Conservation (phyloP, 2,329 filamentous ascomycete species). For the Alternaria hordeiaustralica region DNA sequence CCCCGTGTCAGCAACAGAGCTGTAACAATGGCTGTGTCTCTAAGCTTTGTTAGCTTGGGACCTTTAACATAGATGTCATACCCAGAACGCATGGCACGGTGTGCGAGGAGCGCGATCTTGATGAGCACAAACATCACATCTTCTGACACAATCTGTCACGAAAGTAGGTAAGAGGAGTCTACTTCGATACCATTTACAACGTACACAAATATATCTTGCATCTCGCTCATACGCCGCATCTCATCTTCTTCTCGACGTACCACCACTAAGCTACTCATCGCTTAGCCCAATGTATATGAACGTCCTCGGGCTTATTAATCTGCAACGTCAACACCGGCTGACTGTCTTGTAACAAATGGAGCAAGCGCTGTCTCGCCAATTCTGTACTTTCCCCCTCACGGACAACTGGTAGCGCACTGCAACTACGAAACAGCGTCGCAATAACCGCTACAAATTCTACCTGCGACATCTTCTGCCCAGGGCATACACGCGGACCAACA, state of each 20-base stretch:
- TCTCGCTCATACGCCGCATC: background rate
- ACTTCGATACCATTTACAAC: background rate
- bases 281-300: slow-evolving; percentile 1
- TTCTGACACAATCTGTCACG: background rate
- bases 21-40: background rate
- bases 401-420: slow-evolving; percentile 8
- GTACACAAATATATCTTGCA: background rate
- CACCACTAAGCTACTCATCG: background rate
- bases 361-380: slow-evolving; percentile 7
- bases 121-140: background rate
- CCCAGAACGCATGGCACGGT: background rate
- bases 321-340: slow-evolving; percentile 14
- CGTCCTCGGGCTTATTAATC: slow-evolving; percentile 9
- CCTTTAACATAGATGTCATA: background rate
- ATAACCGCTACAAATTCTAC: slow-evolving; percentile 46
- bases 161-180: background rate
- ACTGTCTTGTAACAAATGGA: slow-evolving; percentile 12
- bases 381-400: slow-evolving; percentile 6
- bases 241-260: background rate
- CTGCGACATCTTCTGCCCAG: slow-evolving; percentile 46
- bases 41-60: background rate
- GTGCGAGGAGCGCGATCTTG: background rate
- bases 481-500: slow-evolving; percentile 36
- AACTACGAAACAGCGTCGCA: slow-evolving; percentile 16
- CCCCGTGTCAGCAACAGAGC: background rate